Conservation (phyloP, 805 yeast genomes). For the Zygosaccharomyces bailii region DNA sequence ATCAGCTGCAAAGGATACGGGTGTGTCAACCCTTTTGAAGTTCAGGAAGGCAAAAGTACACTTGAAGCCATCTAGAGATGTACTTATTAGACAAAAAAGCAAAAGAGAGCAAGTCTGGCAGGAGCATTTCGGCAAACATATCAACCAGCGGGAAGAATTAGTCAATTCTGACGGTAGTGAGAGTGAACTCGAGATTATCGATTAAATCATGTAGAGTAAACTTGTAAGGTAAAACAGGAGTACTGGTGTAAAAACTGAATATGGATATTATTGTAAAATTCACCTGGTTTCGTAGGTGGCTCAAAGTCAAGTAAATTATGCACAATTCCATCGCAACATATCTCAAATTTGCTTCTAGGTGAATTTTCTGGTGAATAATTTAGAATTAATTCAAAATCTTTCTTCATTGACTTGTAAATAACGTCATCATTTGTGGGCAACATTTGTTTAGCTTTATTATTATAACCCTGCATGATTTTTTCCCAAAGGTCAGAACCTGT, state of each 20-base stretch:
- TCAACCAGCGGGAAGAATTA: background rate
- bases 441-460: slow-evolving; percentile 14
- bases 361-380: slow-evolving; percentile 2
- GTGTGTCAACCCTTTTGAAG: slow-evolving; percentile 31
- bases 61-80: slow-evolving; percentile 35
- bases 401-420: slow-evolving; percentile 18
- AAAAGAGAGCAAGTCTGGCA: slow-evolving; percentile 32
- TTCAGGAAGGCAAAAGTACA: slow-evolving; percentile 36
- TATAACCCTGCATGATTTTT: slow-evolving; percentile 31
- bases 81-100: slow-evolving; percentile 27
- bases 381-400: slow-evolving; percentile 20
- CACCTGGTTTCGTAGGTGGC: background rate
- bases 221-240: slow-evolving; percentile 15
- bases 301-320: slow-evolving; percentile 21
- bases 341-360: slow-evolving; percentile 19
- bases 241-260: slow-evolving; percentile 14
- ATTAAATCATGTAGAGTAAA: slow-evolving; percentile 10
- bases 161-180: slow-evolving; percentile 21
- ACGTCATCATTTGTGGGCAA: slow-evolving; percentile 15
- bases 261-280: slow-evolving; percentile 11
- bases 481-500: slow-evolving; percentile 12
- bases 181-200: slow-evolving; percentile 36
- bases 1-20: slow-evolving; percentile 21
- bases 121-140: slow-evolving; percentile 28
- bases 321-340: slow-evolving; percentile 34